A percentile compares a stretch with the other conserved stretches of the same genome.
These are phyloP conservation scores for Triticum timopheevii DNA, from an alignment of 176 grass and related monocot species.

Conservation along the genomic window DNA sequence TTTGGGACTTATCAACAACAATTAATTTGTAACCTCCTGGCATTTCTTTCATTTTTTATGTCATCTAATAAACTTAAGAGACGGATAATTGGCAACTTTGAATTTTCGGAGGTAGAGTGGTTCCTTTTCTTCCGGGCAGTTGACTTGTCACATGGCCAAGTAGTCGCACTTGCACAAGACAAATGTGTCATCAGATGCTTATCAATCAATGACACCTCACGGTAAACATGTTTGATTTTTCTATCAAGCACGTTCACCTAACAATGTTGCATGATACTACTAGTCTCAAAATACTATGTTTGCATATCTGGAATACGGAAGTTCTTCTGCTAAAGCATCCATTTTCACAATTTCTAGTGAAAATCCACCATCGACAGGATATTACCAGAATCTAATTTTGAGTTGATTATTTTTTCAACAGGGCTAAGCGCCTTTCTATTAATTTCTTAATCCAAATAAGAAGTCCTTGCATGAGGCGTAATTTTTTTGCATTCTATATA, in stretches of 20 bases:
- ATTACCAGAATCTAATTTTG: too few species aligned
- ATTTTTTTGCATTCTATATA: too few species aligned
- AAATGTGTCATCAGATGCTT: not conserved
- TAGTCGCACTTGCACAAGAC: not conserved
- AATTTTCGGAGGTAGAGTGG: not conserved
- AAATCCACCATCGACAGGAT: not conserved
- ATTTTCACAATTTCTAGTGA: not conserved
- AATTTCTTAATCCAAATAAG: not conserved
- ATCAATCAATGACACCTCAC: not conserved
- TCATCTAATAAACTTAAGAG: not conserved
- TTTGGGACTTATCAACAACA: too few species aligned
- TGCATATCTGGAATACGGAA: too few species aligned
- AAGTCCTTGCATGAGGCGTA: too few species aligned
- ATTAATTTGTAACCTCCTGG: not conserved
- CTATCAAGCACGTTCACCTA: not conserved
- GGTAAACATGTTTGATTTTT: conserved; percentile 2
- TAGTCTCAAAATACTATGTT: not conserved
- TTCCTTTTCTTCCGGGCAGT: not conserved
- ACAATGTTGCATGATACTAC: not conserved
- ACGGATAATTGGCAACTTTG: not conserved
- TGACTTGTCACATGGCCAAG: conserved; percentile 14
- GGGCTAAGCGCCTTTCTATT: too few species aligned
- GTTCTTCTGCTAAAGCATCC: not conserved
- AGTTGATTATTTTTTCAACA: too few species aligned
- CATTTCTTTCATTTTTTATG: not conserved